These are phyloP conservation scores for Euphorbia tirucalli DNA, from an alignment of 345 rosid genomes.

Conservation along the genomic window DNA sequence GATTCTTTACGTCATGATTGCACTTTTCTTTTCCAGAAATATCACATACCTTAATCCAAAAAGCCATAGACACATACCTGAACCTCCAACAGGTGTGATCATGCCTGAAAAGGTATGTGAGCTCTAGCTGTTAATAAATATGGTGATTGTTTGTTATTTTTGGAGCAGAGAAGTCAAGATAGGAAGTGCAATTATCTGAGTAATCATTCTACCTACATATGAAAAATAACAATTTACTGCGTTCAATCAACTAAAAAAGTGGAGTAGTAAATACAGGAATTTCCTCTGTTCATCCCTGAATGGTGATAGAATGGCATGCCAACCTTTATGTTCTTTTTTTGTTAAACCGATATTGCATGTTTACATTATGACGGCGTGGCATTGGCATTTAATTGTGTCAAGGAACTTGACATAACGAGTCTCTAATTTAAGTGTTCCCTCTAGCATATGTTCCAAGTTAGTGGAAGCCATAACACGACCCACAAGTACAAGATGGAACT, in stretches of 20 bases:
- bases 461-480: not conserved
- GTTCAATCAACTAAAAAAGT: not conserved
- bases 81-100: constrained; percentile 67
- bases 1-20: constrained; percentile 13
- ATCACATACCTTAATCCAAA: constrained; percentile 61
- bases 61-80: constrained; percentile 55
- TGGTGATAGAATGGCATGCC: not conserved
- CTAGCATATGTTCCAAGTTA: not conserved
- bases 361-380: not conserved
- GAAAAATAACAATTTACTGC: not conserved
- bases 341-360: not conserved
- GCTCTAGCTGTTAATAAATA: constrained; percentile 2
- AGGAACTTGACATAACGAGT: not conserved
- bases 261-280: not conserved
- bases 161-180: not conserved
- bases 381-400: not conserved
- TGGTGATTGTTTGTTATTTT: not conserved
- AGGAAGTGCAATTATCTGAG: not conserved
- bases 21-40: constrained; percentile 50
- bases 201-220: not conserved
- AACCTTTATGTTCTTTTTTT: not conserved
- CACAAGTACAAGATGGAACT: not conserved
- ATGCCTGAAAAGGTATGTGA: constrained; percentile 69
- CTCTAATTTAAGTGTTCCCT: not conserved
- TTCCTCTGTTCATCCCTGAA: not conserved